Base-by-base conservation (phyloP, 768 basidiomycete genomes). In the Podaxis sp. region DNA sequence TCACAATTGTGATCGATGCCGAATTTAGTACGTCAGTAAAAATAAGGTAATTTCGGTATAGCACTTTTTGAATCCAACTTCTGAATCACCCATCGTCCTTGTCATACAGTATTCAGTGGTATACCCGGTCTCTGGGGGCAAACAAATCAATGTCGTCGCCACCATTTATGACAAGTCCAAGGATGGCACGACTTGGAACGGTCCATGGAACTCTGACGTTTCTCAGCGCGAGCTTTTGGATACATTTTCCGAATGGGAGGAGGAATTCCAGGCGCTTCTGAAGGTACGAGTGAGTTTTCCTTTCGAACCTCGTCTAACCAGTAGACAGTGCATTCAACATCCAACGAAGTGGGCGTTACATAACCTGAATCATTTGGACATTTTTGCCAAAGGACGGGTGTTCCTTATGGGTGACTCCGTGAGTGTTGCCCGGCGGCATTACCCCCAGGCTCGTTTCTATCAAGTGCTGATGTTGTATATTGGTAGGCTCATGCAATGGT, bases 61-160 rank as follows among this genome's bases (percentile, higher is more conserved):
- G 7, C 32, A 9, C 7, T 5, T 32, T 32, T 1, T 32, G 32
- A 32, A 32, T 9, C 2, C 32, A 9, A 9, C 9, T 32, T 32
- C 32, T 7, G 32, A 6, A 32, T 32, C 7, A 32, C 32, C 9
- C 7, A 32, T 32, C 32, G 32, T 32, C 32, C 32, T 32, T 40
- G 38, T 10, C 38, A 40, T 5, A 40, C 27, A 86, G 83, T 78
- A 81, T 67, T 57, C 82, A 16, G 70, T 85, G 2, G 73, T 72
- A 0, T 86, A 86, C 67, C 77, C 82, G 0, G 76, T 86, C 11
- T 78, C 82, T 1, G 72, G 76, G 36, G 82, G 80, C 10, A 72
- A 73, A 55, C 69, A 76, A 27, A 71, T 86, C 61, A 87, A 85
- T 63, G 69, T 85, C 32, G 82, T 76, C 3, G 79, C 76, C 5